These are phyloP conservation scores for Aegilops tauschii DNA, from an alignment of 176 grass and related monocot species.

Conservation along the genomic window DNA sequence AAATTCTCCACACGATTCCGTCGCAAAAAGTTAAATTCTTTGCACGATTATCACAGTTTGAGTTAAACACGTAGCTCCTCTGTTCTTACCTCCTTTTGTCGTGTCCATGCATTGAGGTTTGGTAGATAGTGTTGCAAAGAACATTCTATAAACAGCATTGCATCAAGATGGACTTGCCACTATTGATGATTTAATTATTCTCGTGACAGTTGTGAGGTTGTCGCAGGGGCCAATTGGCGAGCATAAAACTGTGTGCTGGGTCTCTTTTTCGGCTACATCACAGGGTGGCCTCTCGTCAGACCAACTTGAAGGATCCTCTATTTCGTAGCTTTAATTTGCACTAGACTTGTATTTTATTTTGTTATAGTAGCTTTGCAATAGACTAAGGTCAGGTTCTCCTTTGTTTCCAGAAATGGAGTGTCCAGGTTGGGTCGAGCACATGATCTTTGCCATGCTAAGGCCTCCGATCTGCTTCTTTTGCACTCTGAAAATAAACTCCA, in stretches of 20 bases:
- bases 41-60: not conserved
- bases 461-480: not conserved
- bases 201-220: conserved; percentile 12
- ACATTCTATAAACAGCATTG: conserved; percentile 28
- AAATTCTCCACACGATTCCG: not conserved
- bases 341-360: not conserved
- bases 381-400: conserved; percentile 9
- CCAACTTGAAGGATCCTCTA: too few species aligned
- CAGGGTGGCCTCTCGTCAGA: not conserved
- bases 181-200: conserved; percentile 10
- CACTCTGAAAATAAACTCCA: not conserved
- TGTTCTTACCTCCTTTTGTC: not conserved
- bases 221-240: not conserved
- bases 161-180: conserved; percentile 22
- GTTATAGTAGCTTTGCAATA: conserved; percentile 1
- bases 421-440: conserved; percentile 27
- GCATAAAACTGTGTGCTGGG: not conserved
- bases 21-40: too few species aligned
- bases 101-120: not conserved
- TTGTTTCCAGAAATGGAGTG: conserved; percentile 39
- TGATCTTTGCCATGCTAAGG: conserved; percentile 19
- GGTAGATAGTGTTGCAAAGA: conserved; percentile 25
- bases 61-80: not conserved
- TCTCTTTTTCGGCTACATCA: conserved; percentile 12
- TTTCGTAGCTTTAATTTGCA: not conserved